phyloP scores from a whole-genome alignment of 2,329 filamentous ascomycete genomes.

The Aspergillus tanneri region DNA sequence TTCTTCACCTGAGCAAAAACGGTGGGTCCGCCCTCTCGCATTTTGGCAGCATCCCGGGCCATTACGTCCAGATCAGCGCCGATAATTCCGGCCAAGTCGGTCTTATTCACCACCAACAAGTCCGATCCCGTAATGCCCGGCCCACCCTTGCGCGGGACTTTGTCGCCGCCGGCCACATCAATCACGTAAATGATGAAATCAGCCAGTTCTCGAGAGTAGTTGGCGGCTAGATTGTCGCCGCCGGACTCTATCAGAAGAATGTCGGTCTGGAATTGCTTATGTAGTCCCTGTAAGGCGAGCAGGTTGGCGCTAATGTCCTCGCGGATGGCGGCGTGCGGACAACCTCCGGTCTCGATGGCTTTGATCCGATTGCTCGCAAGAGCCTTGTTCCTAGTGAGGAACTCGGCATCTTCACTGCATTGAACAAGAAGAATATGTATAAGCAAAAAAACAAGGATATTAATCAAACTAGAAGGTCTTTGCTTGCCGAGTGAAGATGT shows the following conservation, averaged over 20 bases:
- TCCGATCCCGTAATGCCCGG: slow-evolving; percentile 97
- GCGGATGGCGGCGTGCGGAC: slow-evolving; percentile 92
- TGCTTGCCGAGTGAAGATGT: slow-evolving; percentile 86
- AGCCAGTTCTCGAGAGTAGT: slow-evolving; percentile 91
- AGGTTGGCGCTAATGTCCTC: slow-evolving; percentile 96
- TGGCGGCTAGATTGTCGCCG: slow-evolving; percentile 94
- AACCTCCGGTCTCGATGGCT: slow-evolving; percentile 96
- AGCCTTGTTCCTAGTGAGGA: slow-evolving; percentile 82
- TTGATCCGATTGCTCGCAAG: slow-evolving; percentile 80
- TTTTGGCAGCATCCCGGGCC: slow-evolving; percentile 91
- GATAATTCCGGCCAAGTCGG: slow-evolving; percentile 84
- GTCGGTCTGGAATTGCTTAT: slow-evolving; percentile 75
- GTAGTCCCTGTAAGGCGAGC: slow-evolving; percentile 84
- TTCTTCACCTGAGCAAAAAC: slow-evolving; percentile 97
- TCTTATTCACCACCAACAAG: slow-evolving; percentile 93
- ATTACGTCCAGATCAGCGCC: slow-evolving; percentile 90
- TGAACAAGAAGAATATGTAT: too few species aligned
- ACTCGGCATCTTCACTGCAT: slow-evolving; percentile 93
- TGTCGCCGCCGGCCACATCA: slow-evolving; percentile 93
- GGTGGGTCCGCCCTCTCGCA: slow-evolving; percentile 91
- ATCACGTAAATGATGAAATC: slow-evolving; percentile 99
- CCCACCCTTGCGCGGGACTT: slow-evolving; percentile 92
- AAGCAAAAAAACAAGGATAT: too few species aligned
- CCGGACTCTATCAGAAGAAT: slow-evolving; percentile 92
- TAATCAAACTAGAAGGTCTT: too few species aligned